Evolutionary conservation across 169 alveolate species (phyloP).

Genomic region (Plasmodium gallinaceum): DNA sequence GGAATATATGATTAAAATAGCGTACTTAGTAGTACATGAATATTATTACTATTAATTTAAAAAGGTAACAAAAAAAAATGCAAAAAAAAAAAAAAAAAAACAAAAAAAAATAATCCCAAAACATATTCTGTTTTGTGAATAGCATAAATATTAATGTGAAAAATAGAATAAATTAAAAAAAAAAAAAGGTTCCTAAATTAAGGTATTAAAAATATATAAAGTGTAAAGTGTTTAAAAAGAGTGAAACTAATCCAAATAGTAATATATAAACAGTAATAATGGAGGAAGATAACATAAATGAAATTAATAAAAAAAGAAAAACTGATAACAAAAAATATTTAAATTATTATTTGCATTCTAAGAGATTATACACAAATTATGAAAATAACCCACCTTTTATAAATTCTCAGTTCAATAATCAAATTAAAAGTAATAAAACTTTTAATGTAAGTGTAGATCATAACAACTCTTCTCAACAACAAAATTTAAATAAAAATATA

Average conservation of each 20-base stretch:
- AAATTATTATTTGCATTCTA: not conserved
- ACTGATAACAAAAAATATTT: not conserved
- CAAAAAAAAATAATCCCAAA: no score
- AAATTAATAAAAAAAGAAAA: slow-evolving; percentile 40
- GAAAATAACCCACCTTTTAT: not conserved
- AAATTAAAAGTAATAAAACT: not conserved
- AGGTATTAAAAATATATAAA: not conserved
- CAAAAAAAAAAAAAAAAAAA: no score
- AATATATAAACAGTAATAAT: not conserved
- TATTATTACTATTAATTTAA: no score
- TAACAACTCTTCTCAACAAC: not conserved
- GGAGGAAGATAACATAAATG: slow-evolving; percentile 29
- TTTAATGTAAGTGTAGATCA: not conserved
- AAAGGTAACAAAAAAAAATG: no score
- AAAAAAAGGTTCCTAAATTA: no score
- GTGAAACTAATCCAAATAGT: not conserved
- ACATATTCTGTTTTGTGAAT: no score
- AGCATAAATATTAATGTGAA: no score
- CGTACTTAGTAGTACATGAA: no score
- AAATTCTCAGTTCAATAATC: slow-evolving; percentile 13
- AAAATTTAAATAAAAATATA: slow-evolving; percentile 1
- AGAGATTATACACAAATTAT: not conserved
- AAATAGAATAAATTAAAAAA: no score
- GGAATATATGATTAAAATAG: no score
- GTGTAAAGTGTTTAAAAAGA: not conserved